These are phyloP conservation scores for Litsea cubeba DNA, from an alignment of 164 flowering plant species.

Conservation along the genomic window DNA sequence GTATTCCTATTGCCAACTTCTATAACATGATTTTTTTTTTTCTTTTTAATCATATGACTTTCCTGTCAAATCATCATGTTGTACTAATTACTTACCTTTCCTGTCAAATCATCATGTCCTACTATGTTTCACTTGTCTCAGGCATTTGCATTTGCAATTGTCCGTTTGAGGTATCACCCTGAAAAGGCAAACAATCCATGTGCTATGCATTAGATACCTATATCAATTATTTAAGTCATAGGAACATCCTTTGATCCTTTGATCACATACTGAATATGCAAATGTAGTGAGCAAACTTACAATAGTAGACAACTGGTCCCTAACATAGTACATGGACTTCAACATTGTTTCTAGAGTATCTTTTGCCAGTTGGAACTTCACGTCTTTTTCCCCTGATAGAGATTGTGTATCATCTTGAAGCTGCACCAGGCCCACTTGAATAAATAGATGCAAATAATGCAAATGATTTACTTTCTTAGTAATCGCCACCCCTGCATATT, in stretches of 20 bases:
- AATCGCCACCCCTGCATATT: neutral
- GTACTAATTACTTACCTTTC: neutral
- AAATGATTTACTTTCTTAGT: neutral
- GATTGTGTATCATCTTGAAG: conserved; percentile 46
- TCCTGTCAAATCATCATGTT: neutral
- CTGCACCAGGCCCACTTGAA: conserved; percentile 27
- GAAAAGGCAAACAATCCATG: neutral
- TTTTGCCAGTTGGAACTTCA: conserved; percentile 56
- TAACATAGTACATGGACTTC: conserved; percentile 49
- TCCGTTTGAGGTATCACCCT: conserved; percentile 13
- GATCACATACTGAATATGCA: neutral
- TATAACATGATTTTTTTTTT: neutral
- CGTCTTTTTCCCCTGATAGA: conserved; percentile 37
- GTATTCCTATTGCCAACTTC: neutral
- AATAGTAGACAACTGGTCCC: conserved; percentile 42
- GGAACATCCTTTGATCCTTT: too few species aligned
- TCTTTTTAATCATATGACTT: neutral
- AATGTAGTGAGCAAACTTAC: conserved; percentile 16
- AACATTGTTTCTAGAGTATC: conserved; percentile 57
- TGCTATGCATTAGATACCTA: neutral
- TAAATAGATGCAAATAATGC: neutral
- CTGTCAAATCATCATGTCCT: neutral
- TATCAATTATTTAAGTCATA: neutral
- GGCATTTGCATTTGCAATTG: conserved; percentile 3
- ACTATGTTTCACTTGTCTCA: conserved; percentile 6